A percentile compares a stretch with the other conserved stretches of the same genome.
Conservation (phyloP, 176 grass and related monocot species). For the Oryza australiensis region DNA sequence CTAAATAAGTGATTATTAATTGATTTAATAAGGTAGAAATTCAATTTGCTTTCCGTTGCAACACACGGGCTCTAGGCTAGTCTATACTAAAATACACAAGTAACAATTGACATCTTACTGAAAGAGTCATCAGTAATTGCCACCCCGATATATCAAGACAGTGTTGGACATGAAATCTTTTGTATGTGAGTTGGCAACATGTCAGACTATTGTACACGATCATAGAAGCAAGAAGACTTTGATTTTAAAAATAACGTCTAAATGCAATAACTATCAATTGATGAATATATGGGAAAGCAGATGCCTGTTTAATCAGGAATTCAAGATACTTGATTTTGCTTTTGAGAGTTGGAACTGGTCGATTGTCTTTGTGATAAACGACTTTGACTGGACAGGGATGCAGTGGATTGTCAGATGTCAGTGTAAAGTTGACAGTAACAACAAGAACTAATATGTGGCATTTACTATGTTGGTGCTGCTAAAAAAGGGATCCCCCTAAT, state of each 20-base stretch:
- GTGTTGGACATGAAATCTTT: neutral
- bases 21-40: too few relatives aligned
- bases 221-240: conserved; percentile 14
- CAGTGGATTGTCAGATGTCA: neutral
- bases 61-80: too few relatives aligned
- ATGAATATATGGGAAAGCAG: neutral
- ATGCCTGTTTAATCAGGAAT: neutral
- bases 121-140: neutral
- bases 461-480: conserved; percentile 8
- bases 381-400: neutral
- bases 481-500: neutral
- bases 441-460: neutral
- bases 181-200: conserved; percentile 1
- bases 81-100: conserved; percentile 21
- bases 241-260: neutral
- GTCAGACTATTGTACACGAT: neutral
- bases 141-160: neutral
- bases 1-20: too few relatives aligned
- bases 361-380: neutral
- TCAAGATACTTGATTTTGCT: neutral
- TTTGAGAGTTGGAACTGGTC: neutral
- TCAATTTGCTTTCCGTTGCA: too few relatives aligned
- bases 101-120: neutral
- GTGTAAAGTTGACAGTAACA: neutral
- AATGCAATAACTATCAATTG: neutral